These are phyloP conservation scores for Geotrichum ghanense DNA, from an alignment of 805 yeast species.

Conservation along the genomic window DNA sequence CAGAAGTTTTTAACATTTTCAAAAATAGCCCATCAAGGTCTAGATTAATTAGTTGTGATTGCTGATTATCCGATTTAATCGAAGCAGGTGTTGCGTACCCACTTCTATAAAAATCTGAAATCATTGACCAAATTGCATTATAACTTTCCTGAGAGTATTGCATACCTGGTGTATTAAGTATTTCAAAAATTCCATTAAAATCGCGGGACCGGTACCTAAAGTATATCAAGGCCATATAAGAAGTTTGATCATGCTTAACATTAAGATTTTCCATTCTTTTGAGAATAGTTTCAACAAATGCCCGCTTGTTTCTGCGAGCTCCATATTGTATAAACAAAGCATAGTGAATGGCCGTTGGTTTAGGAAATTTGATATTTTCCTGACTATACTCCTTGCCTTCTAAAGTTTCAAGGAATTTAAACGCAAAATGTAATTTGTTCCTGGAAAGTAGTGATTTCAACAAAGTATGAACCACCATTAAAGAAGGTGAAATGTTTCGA, in stretches of 20 bases:
- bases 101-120: constrained; percentile 1
- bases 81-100: neutral
- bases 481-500: constrained; percentile 7
- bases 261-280: constrained; percentile 8
- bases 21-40: neutral
- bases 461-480: constrained; percentile 8
- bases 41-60: neutral
- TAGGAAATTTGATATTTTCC: constrained; percentile 6
- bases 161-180: neutral
- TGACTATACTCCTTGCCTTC: constrained; percentile 4
- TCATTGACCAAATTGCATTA: neutral
- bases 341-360: constrained; percentile 9
- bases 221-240: constrained; percentile 11
- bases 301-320: constrained; percentile 9
- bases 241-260: constrained; percentile 7
- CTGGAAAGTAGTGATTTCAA: constrained; percentile 11
- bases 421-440: constrained; percentile 8
- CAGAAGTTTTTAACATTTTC: neutral
- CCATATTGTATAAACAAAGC: constrained; percentile 13
- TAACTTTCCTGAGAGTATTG: neutral
- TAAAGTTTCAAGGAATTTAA: constrained; percentile 8
- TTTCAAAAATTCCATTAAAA: constrained; percentile 5
- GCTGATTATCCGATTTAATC: neutral
- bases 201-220: constrained; percentile 10
- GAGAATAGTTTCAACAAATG: constrained; percentile 6